Evolutionary conservation across 1,284 basidiomycete species (phyloP).

Genomic region (Peniophora sp.): DNA sequence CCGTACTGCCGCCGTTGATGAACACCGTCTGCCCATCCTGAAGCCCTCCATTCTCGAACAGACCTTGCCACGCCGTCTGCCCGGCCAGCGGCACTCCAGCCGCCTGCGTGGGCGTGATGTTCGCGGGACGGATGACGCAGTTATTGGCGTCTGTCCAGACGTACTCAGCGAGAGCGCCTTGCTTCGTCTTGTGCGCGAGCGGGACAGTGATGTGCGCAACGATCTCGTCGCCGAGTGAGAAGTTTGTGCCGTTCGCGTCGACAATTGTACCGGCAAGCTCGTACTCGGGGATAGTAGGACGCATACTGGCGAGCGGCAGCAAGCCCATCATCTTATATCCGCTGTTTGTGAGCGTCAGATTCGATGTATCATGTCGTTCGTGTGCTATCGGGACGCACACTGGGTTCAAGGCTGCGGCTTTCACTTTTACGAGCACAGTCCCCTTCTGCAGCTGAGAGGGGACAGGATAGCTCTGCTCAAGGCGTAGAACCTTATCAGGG

Average conservation of each 20-base stretch:
- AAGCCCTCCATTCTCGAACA: conserved; percentile 33
- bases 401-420: conserved; percentile 63
- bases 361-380: not conserved
- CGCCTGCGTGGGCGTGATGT: conserved; percentile 42
- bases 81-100: conserved; percentile 50
- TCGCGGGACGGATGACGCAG: conserved; percentile 35
- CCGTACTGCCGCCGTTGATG: conserved; percentile 61
- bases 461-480: conserved; percentile 38
- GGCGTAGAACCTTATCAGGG: conserved; percentile 36
- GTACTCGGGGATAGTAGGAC: conserved; percentile 47
- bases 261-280: conserved; percentile 59
- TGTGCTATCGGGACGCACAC: conserved; percentile 32
- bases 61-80: conserved; percentile 47
- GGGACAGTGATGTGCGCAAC: conserved; percentile 38
- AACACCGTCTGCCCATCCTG: conserved; percentile 44
- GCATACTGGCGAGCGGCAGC: conserved; percentile 37
- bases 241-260: conserved; percentile 42
- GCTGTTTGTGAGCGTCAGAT: conserved; percentile 21
- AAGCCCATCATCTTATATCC: conserved; percentile 51
- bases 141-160: conserved; percentile 31
- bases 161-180: conserved; percentile 52
- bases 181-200: conserved; percentile 24
- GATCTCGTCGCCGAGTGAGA: conserved; percentile 49
- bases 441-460: conserved; percentile 33
- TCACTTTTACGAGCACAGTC: conserved; percentile 52